These are phyloP conservation scores for Priceomyces melissophilus DNA, from an alignment of 805 yeast species.

Conservation along the genomic window DNA sequence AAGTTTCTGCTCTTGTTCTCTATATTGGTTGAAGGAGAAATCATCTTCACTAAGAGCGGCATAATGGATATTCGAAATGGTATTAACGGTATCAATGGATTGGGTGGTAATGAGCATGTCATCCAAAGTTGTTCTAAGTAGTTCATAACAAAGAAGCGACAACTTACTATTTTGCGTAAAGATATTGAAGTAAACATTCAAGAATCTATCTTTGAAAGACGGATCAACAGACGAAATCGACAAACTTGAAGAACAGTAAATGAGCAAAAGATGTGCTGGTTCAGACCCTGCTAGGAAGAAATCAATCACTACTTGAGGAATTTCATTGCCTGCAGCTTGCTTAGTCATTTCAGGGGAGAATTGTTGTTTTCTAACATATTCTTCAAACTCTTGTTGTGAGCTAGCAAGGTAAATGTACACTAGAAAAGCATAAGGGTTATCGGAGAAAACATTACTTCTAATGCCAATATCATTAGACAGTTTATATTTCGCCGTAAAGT, in stretches of 20 bases:
- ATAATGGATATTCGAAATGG: constrained; percentile 24
- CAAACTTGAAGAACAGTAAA: constrained; percentile 30
- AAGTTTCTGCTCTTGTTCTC: constrained; percentile 12
- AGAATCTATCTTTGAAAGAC: constrained; percentile 26
- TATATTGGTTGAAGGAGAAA: constrained; percentile 15
- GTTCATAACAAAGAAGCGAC: constrained; percentile 29
- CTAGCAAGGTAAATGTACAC: constrained; percentile 31
- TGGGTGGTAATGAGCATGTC: constrained; percentile 23
- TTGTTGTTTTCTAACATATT: constrained; percentile 19
- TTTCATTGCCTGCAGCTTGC: constrained; percentile 12
- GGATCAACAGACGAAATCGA: constrained; percentile 26
- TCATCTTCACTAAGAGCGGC: constrained; percentile 14
- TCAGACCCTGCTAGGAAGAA: constrained; percentile 17
- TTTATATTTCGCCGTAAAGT: constrained; percentile 42
- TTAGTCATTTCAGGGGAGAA: constrained; percentile 13
- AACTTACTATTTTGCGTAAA: constrained; percentile 16
- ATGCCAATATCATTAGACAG: constrained; percentile 19
- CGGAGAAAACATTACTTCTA: constrained; percentile 5
- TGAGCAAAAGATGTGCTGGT: constrained; percentile 20
- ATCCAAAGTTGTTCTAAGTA: constrained; percentile 25
- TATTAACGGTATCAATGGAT: constrained; percentile 23
- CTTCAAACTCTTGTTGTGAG: constrained; percentile 21
- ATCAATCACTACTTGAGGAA: constrained; percentile 29
- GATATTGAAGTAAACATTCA: constrained; percentile 25
- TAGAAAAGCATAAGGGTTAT: constrained; percentile 20